phyloP scores from a whole-genome alignment of 768 basidiomycete genomes.

The Leccinum disarticulatum region DNA sequence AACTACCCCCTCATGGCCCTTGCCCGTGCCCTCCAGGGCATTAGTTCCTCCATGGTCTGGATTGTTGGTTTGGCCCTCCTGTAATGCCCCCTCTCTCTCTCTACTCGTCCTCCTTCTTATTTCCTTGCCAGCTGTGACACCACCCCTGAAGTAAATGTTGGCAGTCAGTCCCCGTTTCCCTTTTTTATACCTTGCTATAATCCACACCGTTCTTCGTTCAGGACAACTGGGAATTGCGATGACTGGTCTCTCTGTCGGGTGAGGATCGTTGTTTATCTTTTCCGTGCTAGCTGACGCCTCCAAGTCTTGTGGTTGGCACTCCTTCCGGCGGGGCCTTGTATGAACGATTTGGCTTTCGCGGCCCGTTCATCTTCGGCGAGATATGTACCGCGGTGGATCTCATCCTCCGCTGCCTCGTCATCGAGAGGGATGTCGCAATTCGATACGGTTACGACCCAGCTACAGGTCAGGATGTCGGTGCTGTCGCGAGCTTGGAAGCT shows the following conservation, averaged over 20 bases:
- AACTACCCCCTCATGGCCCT: constrained; percentile 56
- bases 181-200: not conserved
- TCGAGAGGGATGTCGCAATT: constrained; percentile 54
- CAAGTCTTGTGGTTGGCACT: constrained; percentile 53
- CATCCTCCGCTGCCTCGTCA: constrained; percentile 51
- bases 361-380: constrained; percentile 57
- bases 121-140: constrained; percentile 49
- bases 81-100: constrained; percentile 31
- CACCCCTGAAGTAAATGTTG: constrained; percentile 47
- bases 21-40: constrained; percentile 58
- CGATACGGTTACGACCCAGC: constrained; percentile 48
- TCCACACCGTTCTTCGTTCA: constrained; percentile 17
- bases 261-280: not conserved
- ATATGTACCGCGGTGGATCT: constrained; percentile 49
- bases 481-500: constrained; percentile 9
- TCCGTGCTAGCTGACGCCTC: not conserved
- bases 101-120: constrained; percentile 10
- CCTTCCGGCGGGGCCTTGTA: constrained; percentile 59
- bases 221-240: constrained; percentile 64
- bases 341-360: constrained; percentile 55
- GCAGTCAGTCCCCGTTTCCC: constrained; percentile 39
- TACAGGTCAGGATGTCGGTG: constrained; percentile 11
- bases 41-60: constrained; percentile 63
- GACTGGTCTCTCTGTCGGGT: constrained; percentile 58
- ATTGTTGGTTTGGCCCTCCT: constrained; percentile 59